A percentile compares a stretch with the other conserved stretches of the same genome.
Evolutionary conservation across 495 filamentous ascomycete genomes (phyloP).

Genomic region (Penicillium odoratum): DNA sequence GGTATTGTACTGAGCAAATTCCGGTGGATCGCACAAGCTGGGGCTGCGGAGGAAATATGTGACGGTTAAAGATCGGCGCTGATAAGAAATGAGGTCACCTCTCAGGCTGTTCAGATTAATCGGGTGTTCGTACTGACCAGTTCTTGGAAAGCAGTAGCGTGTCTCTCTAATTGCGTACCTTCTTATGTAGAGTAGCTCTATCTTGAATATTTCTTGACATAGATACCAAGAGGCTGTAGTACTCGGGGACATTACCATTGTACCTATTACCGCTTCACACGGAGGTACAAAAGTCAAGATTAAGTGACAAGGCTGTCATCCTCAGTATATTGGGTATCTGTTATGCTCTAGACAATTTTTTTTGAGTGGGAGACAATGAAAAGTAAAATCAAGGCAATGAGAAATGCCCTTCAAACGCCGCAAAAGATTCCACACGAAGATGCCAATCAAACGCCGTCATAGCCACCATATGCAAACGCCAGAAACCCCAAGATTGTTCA

Average conservation of each 20-base stretch:
- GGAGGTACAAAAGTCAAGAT: too few relatives aligned
- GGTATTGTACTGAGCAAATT: not conserved
- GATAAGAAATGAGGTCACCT: slow-evolving; percentile 32
- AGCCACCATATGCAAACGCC: slow-evolving; percentile 18
- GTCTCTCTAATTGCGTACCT: too few relatives aligned
- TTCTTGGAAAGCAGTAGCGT: too few relatives aligned
- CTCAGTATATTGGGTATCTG: slow-evolving; percentile 26
- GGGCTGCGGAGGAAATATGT: not conserved
- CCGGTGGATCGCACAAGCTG: not conserved
- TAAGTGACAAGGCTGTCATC: not conserved
- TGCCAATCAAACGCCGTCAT: slow-evolving; percentile 25
- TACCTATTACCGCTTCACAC: too few relatives aligned
- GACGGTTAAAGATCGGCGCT: slow-evolving; percentile 16
- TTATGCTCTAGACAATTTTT: slow-evolving; percentile 12
- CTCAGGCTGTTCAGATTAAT: too few relatives aligned
- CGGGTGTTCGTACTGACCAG: too few relatives aligned
- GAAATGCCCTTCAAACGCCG: slow-evolving; percentile 15
- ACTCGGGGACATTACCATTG: too few relatives aligned
- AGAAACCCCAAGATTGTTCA: not conserved
- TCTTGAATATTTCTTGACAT: too few relatives aligned
- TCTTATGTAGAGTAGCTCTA: too few relatives aligned
- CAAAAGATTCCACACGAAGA: slow-evolving; percentile 12
- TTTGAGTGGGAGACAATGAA: not conserved
- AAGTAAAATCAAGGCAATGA: not conserved
- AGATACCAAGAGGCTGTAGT: too few relatives aligned